Conservation (phyloP, 805 yeast species). For the Candida arabinofermentans region DNA sequence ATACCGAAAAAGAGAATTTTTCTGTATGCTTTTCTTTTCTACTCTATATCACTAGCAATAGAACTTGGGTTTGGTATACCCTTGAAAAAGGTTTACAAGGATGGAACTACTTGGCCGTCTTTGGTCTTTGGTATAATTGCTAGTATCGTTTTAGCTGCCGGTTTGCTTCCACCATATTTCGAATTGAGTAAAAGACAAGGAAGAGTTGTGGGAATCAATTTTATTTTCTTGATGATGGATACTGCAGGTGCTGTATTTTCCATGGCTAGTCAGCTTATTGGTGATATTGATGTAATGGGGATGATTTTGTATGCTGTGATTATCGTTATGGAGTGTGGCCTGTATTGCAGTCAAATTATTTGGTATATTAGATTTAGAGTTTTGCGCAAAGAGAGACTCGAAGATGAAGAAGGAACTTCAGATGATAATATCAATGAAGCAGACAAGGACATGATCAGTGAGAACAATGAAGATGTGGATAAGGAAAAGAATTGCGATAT, state of each 20-base stretch:
- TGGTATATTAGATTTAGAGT: constrained; percentile 56
- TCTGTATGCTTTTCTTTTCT: constrained; percentile 33
- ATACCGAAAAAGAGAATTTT: constrained; percentile 35
- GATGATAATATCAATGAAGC: constrained; percentile 1
- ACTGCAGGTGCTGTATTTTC: constrained; percentile 78
- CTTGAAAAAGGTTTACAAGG: constrained; percentile 49
- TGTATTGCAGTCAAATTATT: constrained; percentile 62
- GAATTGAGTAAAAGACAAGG: constrained; percentile 80
- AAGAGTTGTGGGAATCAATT: constrained; percentile 84
- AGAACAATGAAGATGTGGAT: no score
- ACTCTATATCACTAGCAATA: constrained; percentile 46
- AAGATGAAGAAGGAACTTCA: constrained; percentile 3
- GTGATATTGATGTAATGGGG: constrained; percentile 71
- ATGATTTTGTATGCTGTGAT: constrained; percentile 72
- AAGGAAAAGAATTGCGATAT: no score
- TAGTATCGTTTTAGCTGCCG: constrained; percentile 66
- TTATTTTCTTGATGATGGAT: constrained; percentile 71
- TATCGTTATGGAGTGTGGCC: constrained; percentile 72
- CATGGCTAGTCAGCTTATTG: constrained; percentile 54
- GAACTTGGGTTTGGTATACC: constrained; percentile 74
- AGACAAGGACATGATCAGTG: no score
- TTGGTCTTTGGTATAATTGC: constrained; percentile 79
- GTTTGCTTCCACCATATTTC: constrained; percentile 84
- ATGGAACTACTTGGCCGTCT: constrained; percentile 64
- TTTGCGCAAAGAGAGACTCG: constrained; percentile 10